Evolutionary conservation across 2,329 filamentous ascomycete species (phyloP), one percentile per base, ranked within the genome.

Genomic region (Aspergillus luchuensis): DNA sequence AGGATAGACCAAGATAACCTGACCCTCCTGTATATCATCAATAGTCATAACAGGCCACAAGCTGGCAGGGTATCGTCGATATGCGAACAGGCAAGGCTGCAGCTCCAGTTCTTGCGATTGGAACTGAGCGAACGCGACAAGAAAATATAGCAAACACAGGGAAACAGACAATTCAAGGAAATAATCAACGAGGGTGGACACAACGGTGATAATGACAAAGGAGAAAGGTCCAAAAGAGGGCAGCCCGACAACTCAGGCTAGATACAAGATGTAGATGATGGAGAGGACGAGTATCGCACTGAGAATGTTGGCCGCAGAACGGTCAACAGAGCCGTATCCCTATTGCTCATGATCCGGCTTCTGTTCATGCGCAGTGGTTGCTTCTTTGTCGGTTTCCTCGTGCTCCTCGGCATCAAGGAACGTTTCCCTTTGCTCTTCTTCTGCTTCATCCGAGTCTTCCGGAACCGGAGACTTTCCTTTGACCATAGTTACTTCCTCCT

Each of bases 51-150:
- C 67, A 62, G 30, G 60, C 65, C 65, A 67, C 63, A 39, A 58
- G 36, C 61, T 59, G 63, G 63, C 64, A 67, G 66, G 66, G 66
- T 67, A 67, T 67, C 65, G 59, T 67, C 61, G 61, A 64, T 57
- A 60, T 55, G 51, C 58, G 64, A 65, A 66, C 47, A 53, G 56
- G 58, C 54, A 67, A 67, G 45, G 51, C 43, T 53, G 38, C 48
- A 28, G 49, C 30, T 47, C 47, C 39, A 56, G 41, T 33, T 11
- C 8, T 50, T n/a, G 45, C 25, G 47, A 23, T 17, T 33, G 47
- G 47, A 50, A 30, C 47, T 7, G 47, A 17, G 25, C 53, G 30
- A 55, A 21, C 36, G 51, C 56, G 33, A 55, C 54, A 56, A 8
- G 28, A 38, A 38, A 28, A 50, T 19, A 48, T 28, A 47, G 25